Evolutionary conservation across 257 asterid species (phyloP), one percentile per base, ranked within the genome.

Genomic region (Striga asiatica): DNA sequence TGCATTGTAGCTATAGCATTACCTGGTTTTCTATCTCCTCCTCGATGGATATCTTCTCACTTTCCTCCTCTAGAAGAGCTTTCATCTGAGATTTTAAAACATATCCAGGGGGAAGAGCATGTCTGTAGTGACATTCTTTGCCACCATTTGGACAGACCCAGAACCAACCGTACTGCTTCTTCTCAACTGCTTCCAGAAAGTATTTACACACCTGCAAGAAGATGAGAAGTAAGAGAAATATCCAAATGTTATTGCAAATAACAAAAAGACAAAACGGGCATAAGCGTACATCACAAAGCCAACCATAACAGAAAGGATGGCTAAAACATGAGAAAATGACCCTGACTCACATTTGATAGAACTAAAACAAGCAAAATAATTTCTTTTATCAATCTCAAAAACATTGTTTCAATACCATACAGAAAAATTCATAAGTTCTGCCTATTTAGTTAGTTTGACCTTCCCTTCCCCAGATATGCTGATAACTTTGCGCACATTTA

Each of bases 21-120:
- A 83, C 98, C 98, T 83, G 93, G 66, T 81, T 73, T 73, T 89
- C 98, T 48, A 89, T 89, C 74, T 89, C 98, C 75, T 92, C 98
- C 77, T 92, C 98, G 31, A 88, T 70, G 59, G 98, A 51, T 66
- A 79, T 57, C 55, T 84, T 88, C 1, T 82, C 73, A 59, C 80
- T 23, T 73, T 92, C 98, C 78, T 84, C 97, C 66, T 88, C 94
- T 59, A 92, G 59, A 56, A 92, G 78, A 60, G 97, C 98, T 75
- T 92, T 92, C 95, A 92, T 92, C 77, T 92, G 98, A 52, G 98
- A 88, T 66, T 88, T 88, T 38, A 92, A 69, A 67, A 92, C 32
- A 64, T 88, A 92, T 47, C 97, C 97, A 29, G 97, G 95, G 66
- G 98, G 98, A 63, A 92, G 94, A 18, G 98, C 96, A 52, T 86